These are phyloP conservation scores for Mrakia blollopis DNA, from an alignment of 768 basidiomycete genomes.

Conservation along the genomic window DNA sequence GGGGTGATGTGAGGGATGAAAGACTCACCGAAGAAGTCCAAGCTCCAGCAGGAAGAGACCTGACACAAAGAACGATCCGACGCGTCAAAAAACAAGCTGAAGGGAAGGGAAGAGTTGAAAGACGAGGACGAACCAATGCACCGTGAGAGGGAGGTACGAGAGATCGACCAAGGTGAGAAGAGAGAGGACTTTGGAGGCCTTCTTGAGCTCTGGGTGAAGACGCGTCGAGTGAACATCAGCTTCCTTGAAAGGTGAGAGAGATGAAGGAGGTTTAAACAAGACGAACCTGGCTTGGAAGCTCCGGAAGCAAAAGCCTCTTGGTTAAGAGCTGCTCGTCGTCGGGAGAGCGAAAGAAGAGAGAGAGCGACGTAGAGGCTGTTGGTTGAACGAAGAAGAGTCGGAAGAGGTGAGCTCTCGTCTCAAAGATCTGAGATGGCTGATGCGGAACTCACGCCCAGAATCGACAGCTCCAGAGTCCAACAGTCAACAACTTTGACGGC, in stretches of 20 bases:
- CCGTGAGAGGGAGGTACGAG: slow-evolving; percentile 71
- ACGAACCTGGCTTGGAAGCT: neutral
- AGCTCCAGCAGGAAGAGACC: slow-evolving; percentile 24
- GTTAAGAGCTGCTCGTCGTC: neutral
- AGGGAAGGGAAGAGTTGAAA: neutral
- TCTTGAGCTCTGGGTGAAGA: neutral
- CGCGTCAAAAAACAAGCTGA: neutral
- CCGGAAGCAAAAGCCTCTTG: too few relatives aligned
- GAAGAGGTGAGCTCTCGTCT: neutral
- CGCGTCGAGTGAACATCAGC: neutral
- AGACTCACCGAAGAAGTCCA: slow-evolving; percentile 8
- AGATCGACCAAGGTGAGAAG: slow-evolving; percentile 57
- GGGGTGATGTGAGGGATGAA: neutral
- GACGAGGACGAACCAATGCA: slow-evolving; percentile 66
- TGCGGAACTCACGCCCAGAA: slow-evolving; percentile 57
- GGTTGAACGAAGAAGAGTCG: neutral
- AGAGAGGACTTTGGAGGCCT: neutral
- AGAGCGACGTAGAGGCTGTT: slow-evolving; percentile 27
- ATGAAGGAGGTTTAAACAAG: neutral
- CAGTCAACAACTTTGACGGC: slow-evolving; percentile 19
- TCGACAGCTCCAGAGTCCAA: slow-evolving; percentile 68
- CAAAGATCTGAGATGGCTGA: neutral
- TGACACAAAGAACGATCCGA: neutral
- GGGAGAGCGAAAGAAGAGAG: slow-evolving; percentile 18
- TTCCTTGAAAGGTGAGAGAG: too few relatives aligned